Base-by-base conservation (phyloP, 768 basidiomycete species). In the Suillus subluteus region DNA sequence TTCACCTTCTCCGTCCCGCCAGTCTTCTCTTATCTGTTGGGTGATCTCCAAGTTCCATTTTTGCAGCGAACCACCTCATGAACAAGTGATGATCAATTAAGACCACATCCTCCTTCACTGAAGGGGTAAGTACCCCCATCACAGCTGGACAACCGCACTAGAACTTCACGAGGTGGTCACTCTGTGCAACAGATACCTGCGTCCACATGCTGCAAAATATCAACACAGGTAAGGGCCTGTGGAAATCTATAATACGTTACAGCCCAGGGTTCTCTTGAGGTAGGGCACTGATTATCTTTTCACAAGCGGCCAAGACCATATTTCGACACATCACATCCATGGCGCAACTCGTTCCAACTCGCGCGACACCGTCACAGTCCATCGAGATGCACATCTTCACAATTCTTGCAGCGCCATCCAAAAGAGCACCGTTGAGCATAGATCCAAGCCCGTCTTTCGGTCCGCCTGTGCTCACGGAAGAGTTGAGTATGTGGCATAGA, bases 291-390 rank as follows among this genome's bases (percentile, higher is more conserved):
- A 76, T 44, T 41, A 72, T 66, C 15, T 70, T 72, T 65, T 78
- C 75, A 61, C 75, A 76, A 15, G 72, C 66, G 40, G 76, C 75
- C 13, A 78, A 32, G 41, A 78, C 23, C 67, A 76, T 76, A 56
- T 73, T 69, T 61, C 59, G 73, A 58, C 72, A 76, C 3, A 76
- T 66, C 0, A 69, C 56, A 43, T 74, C 74, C 26, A 76, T 62
- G 8, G 9, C 30, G 9, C 16, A 37, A 2, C 41, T 54, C 8
- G 32, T n/a, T 32, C 35, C 46, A 30, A 52, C 30, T 44, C 26
- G 26, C 16, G 30, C 44, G 18, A 67, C 58, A 1, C 12, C 30
- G 13, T 67, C 66, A 21, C 59, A 30, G 41, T 61, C 59, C 41
- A 21, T 61, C 11, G 41, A 61, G 26, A 61, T 43, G 59, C 59